These are phyloP conservation scores for Aquanectria penicillioides DNA, from an alignment of 2,329 filamentous ascomycete species.

Conservation along the genomic window DNA sequence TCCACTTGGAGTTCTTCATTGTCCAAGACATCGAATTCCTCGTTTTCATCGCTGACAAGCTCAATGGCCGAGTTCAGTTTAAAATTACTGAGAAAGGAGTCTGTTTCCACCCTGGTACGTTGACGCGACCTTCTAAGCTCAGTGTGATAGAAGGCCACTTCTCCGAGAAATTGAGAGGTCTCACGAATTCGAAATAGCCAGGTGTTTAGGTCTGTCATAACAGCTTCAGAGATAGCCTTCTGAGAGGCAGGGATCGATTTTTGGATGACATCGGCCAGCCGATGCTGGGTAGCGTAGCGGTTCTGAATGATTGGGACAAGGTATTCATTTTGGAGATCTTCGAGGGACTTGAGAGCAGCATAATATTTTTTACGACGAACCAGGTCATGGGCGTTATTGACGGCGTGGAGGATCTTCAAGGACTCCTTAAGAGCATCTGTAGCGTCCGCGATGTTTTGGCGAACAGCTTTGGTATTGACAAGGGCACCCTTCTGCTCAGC, in stretches of 20 bases:
- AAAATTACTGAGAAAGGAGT: constrained; percentile 81
- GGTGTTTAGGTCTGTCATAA: constrained; percentile 96
- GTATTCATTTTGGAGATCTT: constrained; percentile 96
- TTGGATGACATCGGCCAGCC: constrained; percentile 94
- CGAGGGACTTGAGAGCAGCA: constrained; percentile 89
- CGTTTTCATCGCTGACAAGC: constrained; percentile 91
- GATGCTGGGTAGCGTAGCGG: constrained; percentile 93
- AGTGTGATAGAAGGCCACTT: constrained; percentile 97
- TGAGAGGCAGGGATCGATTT: constrained; percentile 94
- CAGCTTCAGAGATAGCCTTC: constrained; percentile 91
- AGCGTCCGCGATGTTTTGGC: constrained; percentile 95
- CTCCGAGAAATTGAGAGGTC: constrained; percentile 93
- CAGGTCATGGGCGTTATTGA: constrained; percentile 94
- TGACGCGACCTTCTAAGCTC: constrained; percentile 85
- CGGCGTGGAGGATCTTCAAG: constrained; percentile 88
- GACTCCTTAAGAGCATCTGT: constrained; percentile 90
- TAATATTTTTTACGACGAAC: constrained; percentile 95
- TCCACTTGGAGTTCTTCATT: constrained; percentile 96
- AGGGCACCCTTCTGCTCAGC: constrained; percentile 94
- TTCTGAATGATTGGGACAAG: constrained; percentile 76
- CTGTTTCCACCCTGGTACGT: constrained; percentile 81
- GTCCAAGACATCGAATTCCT: constrained; percentile 94
- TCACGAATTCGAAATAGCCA: constrained; percentile 97
- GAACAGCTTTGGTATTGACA: constrained; percentile 89
- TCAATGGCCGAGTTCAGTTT: constrained; percentile 96